Evolutionary conservation across 306 rosid genomes (phyloP).

Genomic region (Sechiopsis laciniata): DNA sequence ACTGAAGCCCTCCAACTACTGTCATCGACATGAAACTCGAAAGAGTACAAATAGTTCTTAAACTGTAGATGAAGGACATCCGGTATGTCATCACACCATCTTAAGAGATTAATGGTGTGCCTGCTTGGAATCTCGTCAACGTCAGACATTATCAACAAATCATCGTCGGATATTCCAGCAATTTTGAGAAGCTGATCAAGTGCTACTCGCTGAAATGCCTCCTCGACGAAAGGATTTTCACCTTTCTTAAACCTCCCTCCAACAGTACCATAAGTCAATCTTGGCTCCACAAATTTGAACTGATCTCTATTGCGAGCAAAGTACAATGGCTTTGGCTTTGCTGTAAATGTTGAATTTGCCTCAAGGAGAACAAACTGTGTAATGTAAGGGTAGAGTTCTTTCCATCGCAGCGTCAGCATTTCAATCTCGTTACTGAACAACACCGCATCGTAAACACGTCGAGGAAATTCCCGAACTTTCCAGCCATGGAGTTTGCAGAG

Average conservation of each 20-base stretch:
- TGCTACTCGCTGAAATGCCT: conserved; percentile 91
- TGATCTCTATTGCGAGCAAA: conserved; percentile 48
- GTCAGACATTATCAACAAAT: conserved; percentile 95
- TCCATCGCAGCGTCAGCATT: conserved; percentile 81
- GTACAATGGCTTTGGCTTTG: conserved; percentile 60
- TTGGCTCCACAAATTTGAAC: conserved; percentile 73
- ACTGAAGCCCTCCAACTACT: conserved; percentile 97
- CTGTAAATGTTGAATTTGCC: conserved; percentile 92
- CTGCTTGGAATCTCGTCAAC: conserved; percentile 98
- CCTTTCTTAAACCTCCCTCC: conserved; percentile 82
- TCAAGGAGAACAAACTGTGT: conserved; percentile 86
- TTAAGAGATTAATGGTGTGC: conserved; percentile 85
- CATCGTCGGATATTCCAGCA: conserved; percentile 88
- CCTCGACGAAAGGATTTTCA: conserved; percentile 94
- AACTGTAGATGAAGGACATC: conserved; percentile 71
- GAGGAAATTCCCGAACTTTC: conserved; percentile 82
- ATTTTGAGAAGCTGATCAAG: conserved; percentile 77
- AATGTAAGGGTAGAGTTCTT: conserved; percentile 79
- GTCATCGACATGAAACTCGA: conserved; percentile 76
- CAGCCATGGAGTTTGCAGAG: conserved; percentile 94
- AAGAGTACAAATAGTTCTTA: conserved; percentile 87
- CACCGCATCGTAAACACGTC: conserved; percentile 95
- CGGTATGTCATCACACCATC: conserved; percentile 93
- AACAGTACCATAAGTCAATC: conserved; percentile 69
- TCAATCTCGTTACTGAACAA: conserved; percentile 91